Evolutionary conservation across 352 stramenopile species (phyloP), one percentile per base, ranked within the genome.

Genomic region (Albugo candida): DNA sequence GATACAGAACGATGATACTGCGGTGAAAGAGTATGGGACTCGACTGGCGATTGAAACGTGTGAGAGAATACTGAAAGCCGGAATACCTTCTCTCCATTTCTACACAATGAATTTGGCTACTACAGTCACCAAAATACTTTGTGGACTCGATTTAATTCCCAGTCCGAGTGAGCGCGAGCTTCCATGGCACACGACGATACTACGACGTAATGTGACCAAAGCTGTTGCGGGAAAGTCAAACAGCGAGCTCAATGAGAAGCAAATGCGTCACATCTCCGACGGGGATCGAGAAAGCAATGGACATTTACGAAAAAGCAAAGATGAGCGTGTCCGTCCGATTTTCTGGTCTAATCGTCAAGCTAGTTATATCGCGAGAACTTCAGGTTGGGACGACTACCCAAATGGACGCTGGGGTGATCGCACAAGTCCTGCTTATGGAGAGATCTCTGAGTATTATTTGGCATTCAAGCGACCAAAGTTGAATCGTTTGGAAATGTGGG

Each of bases 341-440:
- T 97, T 98, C 53, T 99, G 94, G 94, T 95, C 92, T 5, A 98
- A 99, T 63, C 81, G 94, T 14, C 92, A 95, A 44, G 86, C 93
- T 49, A 96, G 80, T 51, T 99, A 99, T 78, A 82, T 98, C 19
- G 81, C 89, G 49, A 67, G 93, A 43, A 99, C 94, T 41, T 80
- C 93, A 52, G 79, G 91, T 49, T 98, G 93, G 93, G 92, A 98
- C 58, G 92, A 97, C 56, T 96, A 97, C 68, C 92, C 70, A 55
- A 98, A 94, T 61, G 92, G 76, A 54, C 72, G 93, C 16, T 98
- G 94, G 93, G 92, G 91, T 48, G 86, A 97, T 62, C 81, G 83
- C 45, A 80, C 85, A 37, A 95, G 76, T 62, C 92, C 92, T 36
- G 92, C 92, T 18, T 98, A 97, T 63, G 93, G 92, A 16, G 89